Conservation (phyloP, 257 asterid species). For the Dorcoceras hygrometricum region DNA sequence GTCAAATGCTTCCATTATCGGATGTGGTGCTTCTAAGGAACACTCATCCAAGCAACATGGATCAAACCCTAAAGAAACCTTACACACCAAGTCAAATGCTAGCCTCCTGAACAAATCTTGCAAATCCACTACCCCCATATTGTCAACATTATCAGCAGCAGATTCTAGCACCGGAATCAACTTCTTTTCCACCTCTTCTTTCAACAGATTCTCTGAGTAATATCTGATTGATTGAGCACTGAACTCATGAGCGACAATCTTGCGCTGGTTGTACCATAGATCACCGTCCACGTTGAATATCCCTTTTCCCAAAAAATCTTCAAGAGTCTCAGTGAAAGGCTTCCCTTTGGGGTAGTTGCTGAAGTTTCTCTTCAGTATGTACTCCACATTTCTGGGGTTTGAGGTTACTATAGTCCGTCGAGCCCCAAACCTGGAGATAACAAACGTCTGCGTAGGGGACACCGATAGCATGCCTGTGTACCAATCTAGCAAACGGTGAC, state of each 20-base stretch:
- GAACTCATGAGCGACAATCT: conserved; percentile 43
- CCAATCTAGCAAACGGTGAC: conserved; percentile 57
- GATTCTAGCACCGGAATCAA: conserved; percentile 46
- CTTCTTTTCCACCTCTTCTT: conserved; percentile 39
- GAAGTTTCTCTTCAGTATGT: conserved; percentile 50
- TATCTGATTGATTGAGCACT: conserved; percentile 30
- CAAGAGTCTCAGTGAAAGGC: conserved; percentile 49
- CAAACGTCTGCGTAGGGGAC: conserved; percentile 50
- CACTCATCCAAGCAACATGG: conserved; percentile 43
- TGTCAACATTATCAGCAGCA: conserved; percentile 24
- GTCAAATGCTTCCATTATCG: conserved; percentile 48
- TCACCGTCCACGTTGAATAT: conserved; percentile 66
- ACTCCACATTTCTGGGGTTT: conserved; percentile 54
- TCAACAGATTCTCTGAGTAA: conserved; percentile 30
- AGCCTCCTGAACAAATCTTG: conserved; percentile 58
- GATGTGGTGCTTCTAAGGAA: conserved; percentile 29
- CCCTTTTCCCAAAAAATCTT: conserved; percentile 58
- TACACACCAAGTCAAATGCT: conserved; percentile 56
- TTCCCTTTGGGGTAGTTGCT: conserved; percentile 53
- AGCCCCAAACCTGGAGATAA: conserved; percentile 47
- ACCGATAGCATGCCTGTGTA: conserved; percentile 56
- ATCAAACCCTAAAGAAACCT: conserved; percentile 51
- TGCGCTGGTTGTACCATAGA: conserved; percentile 48
- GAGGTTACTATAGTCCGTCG: conserved; percentile 55
- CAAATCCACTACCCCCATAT: conserved; percentile 42